Evolutionary conservation across 345 rosid species (phyloP).

Genomic region (Trapa bicornis): DNA sequence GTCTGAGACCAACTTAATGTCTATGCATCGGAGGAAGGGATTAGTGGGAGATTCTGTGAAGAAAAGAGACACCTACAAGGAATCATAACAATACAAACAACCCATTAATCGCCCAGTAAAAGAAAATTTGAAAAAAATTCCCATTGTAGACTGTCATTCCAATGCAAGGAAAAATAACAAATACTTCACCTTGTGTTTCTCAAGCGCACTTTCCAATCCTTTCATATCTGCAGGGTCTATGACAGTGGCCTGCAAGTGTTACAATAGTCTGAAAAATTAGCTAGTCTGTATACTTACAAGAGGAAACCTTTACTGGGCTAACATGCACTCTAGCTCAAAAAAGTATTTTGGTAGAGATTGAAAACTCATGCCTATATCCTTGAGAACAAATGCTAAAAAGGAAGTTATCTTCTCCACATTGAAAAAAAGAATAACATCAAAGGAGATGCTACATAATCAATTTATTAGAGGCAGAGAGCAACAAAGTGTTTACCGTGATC

Average conservation of each 20-base stretch:
- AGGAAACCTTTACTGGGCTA: background rate
- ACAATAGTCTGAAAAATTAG: background rate
- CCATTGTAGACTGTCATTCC: background rate
- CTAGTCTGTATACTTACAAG: background rate
- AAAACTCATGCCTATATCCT: too few relatives aligned
- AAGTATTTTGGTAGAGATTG: background rate
- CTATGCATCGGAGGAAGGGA: slow-evolving; percentile 92
- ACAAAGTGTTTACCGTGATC: slow-evolving; percentile 39
- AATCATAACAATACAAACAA: slow-evolving; percentile 3
- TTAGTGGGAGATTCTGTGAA: slow-evolving; percentile 94
- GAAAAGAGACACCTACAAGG: slow-evolving; percentile 70
- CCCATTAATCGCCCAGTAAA: too few relatives aligned
- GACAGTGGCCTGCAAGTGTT: slow-evolving; percentile 63
- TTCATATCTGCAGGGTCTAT: slow-evolving; percentile 89
- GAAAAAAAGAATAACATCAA: background rate
- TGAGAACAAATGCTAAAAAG: background rate
- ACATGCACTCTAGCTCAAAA: background rate
- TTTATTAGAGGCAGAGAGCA: background rate
- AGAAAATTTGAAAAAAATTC: too few relatives aligned
- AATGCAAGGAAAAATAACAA: background rate
- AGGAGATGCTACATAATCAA: background rate
- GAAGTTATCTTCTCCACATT: background rate
- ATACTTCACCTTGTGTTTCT: slow-evolving; percentile 42
- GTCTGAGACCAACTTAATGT: slow-evolving; percentile 69
- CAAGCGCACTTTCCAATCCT: slow-evolving; percentile 65